Evolutionary conservation across 1,284 basidiomycete genomes (phyloP).

Genomic region (Apiotrichum domesticum): DNA sequence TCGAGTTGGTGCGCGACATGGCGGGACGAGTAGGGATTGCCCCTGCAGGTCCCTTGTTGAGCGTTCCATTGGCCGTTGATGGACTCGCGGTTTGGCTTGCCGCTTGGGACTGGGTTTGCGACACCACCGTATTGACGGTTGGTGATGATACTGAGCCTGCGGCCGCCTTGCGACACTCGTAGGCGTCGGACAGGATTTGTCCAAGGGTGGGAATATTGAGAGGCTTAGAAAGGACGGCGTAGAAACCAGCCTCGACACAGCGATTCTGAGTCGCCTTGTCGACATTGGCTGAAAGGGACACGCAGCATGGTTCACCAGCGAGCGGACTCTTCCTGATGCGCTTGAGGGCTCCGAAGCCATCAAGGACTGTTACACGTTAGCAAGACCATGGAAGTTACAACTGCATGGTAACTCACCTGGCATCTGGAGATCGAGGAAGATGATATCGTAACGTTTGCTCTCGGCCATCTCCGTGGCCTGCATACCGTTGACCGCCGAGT

Average conservation of each 20-base stretch:
- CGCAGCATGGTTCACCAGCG: constrained; percentile 33
- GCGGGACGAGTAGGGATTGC: too few relatives aligned
- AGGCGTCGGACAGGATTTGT: constrained; percentile 17
- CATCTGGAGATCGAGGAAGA: constrained; percentile 44
- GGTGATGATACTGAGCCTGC: too few relatives aligned
- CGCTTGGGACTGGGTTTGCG: too few relatives aligned
- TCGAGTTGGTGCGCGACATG: too few relatives aligned
- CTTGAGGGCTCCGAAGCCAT: constrained; percentile 32
- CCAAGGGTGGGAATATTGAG: constrained; percentile 32
- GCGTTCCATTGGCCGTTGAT: too few relatives aligned
- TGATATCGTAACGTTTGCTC: constrained; percentile 33
- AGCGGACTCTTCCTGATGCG: constrained; percentile 28
- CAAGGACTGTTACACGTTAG: constrained; percentile 21
- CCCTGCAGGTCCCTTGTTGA: too few relatives aligned
- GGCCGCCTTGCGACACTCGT: constrained; percentile 3
- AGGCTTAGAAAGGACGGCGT: constrained; percentile 37
- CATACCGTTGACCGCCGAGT: constrained; percentile 34
- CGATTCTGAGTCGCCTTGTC: constrained; percentile 29
- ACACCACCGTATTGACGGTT: too few relatives aligned
- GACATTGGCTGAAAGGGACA: constrained; percentile 42
- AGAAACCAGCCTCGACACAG: constrained; percentile 30
- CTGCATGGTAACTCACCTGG: constrained; percentile 10
- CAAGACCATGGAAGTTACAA: neutral
- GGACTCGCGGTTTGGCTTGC: too few relatives aligned
- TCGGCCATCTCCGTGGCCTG: constrained; percentile 36